These are phyloP conservation scores for Staphylotrichum longicolle DNA, from an alignment of 495 filamentous ascomycete species.

Conservation along the genomic window DNA sequence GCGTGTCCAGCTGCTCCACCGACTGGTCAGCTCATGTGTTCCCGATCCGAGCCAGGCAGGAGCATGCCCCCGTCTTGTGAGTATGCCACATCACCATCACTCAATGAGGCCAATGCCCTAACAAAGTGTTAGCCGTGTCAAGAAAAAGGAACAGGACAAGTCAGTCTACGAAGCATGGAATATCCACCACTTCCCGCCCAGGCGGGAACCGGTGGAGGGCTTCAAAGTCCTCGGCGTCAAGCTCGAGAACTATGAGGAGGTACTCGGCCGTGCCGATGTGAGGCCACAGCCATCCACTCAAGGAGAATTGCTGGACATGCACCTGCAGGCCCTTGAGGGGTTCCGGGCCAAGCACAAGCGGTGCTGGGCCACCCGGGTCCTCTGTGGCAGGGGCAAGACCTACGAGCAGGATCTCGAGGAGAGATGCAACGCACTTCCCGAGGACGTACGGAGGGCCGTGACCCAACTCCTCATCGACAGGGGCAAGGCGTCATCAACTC, in stretches of 20 bases:
- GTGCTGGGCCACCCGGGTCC: constrained; percentile 20
- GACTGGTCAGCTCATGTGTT: background rate
- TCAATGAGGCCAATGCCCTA: background rate
- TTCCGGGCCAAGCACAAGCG: constrained; percentile 24
- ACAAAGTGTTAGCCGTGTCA: constrained; percentile 6
- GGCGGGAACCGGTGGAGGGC: background rate
- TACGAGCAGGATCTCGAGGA: constrained; percentile 32
- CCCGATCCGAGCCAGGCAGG: background rate
- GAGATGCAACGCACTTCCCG: constrained; percentile 23
- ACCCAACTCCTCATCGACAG: constrained; percentile 20
- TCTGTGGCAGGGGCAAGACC: constrained; percentile 23
- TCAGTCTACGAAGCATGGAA: constrained; percentile 22
- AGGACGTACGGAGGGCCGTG: constrained; percentile 13
- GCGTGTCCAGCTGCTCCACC: constrained; percentile 8
- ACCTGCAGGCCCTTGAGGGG: constrained; percentile 21
- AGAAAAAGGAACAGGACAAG: constrained; percentile 5
- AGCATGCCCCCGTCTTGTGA: constrained; percentile 4
- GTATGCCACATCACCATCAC: background rate
- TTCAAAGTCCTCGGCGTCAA: constrained; percentile 14
- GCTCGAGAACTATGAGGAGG: constrained; percentile 1
- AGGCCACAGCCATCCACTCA: constrained; percentile 18
- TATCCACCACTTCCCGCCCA: constrained; percentile 14
- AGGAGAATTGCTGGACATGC: constrained; percentile 22
- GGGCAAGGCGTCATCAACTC: constrained; percentile 19
- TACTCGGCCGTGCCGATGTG: background rate